These are phyloP conservation scores for Dendrobium officinale DNA, from an alignment of 106 monocot genomes.

Conservation along the genomic window DNA sequence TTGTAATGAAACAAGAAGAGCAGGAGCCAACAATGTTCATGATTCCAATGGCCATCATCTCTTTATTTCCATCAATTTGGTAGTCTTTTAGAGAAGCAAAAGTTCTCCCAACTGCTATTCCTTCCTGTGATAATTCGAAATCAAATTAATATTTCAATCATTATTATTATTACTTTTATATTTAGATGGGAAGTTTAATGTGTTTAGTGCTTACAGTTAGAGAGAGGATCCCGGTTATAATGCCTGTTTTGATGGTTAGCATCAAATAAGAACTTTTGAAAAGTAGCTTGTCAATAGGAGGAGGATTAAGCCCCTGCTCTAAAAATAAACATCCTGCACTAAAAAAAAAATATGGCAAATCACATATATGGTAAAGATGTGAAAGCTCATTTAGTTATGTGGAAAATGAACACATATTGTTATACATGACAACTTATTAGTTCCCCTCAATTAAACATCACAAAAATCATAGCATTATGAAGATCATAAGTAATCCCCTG, in stretches of 20 bases:
- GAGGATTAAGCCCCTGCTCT: slow-evolving; percentile 72
- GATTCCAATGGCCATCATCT: slow-evolving; percentile 55
- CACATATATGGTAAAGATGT: too few species aligned
- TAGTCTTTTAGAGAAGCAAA: slow-evolving; percentile 37
- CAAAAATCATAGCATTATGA: too few species aligned
- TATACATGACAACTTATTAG: too few species aligned
- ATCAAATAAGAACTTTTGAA: slow-evolving; percentile 42
- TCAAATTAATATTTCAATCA: background rate
- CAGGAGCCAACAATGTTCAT: slow-evolving; percentile 52
- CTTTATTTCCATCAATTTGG: slow-evolving; percentile 51
- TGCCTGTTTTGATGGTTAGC: slow-evolving; percentile 68
- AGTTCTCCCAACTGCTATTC: slow-evolving; percentile 45
- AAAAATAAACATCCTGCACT: background rate
- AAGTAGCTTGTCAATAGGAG: slow-evolving; percentile 55
- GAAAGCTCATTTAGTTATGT: too few species aligned
- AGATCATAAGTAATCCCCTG: too few species aligned
- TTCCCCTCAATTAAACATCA: too few species aligned
- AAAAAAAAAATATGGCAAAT: too few species aligned
- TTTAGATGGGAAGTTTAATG: background rate
- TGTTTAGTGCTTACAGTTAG: slow-evolving; percentile 30
- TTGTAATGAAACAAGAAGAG: slow-evolving; percentile 40
- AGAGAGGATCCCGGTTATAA: slow-evolving; percentile 72
- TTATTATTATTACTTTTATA: too few species aligned
- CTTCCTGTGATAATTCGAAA: slow-evolving; percentile 22
- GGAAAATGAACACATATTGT: too few species aligned